Base-by-base conservation (phyloP, 1,284 basidiomycete genomes). In the Mrakiaceae sp. region DNA sequence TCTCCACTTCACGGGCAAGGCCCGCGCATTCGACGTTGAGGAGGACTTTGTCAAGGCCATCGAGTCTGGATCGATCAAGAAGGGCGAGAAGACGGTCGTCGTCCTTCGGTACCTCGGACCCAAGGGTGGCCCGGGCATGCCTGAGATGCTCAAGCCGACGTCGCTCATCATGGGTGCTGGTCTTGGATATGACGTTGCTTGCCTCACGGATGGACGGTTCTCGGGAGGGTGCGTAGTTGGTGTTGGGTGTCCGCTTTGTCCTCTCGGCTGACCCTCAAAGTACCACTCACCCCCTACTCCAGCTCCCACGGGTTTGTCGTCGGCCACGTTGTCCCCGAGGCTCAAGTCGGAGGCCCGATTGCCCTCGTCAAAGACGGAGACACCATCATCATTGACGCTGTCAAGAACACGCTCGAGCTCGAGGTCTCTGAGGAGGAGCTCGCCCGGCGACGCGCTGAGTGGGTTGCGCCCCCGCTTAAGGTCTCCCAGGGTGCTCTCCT, bases 61-160 rank as follows among this genome's bases (percentile, higher is more conserved):
- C 53, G 86, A 87, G 73, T 81, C 79, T 6, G 90, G 90, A 11
- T 84, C 88, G 68, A 88, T 98, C 75, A 91, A 86, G 72, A 79
- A 86, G 46, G 92, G 92, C 0, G 78, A 79, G 69, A 81, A 81
- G 76, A 89, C 82, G 69, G 86, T 95, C 46, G 82, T 96, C 66
- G 87, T 98, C 58, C 86, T 98, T 78, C 82, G 94, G 68, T 98
- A 98, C 76, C 89, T 95, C 75, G 94, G 94, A 39, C 94, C 94
- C 3, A 95, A 93, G 77, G 93, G 94, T 64, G 94, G 87, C 44
- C 94, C 93, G 27, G 93, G 94, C 58, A 98, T 98, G 95, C 95
- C 95, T 14, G 95, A 98, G 73, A 82, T 83, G 80, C 75, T 83
- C 66, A 78, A 78, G 69, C 91, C 90, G 6, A 96, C 92, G n/a